A percentile compares a stretch with the other conserved stretches of the same genome.
Evolutionary conservation across 169 alveolate species (phyloP).

Genomic region (Plasmodium gonderi): DNA sequence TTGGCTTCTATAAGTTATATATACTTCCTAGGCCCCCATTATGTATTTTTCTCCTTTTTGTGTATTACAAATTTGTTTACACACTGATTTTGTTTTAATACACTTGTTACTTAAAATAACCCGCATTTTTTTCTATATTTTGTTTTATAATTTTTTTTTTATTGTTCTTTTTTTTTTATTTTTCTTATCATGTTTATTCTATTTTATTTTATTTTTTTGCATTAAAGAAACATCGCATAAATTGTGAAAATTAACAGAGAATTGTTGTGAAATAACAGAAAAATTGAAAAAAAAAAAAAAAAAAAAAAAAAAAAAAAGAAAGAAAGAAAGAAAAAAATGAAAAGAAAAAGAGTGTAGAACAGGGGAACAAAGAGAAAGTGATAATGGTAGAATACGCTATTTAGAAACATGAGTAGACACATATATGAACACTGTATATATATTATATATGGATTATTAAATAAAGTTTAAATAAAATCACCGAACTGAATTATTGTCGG

Average conservation of each 20-base stretch:
- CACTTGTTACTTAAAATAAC: not conserved
- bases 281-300: not conserved
- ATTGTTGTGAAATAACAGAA: not conserved
- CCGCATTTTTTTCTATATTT: not conserved
- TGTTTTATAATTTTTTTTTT: not conserved
- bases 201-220: conserved; percentile 1
- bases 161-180: not conserved
- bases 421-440: not conserved
- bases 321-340: not conserved
- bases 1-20: no score
- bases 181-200: not conserved
- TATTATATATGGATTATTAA: not conserved
- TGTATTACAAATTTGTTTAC: conserved; percentile 11
- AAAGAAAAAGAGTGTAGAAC: not conserved
- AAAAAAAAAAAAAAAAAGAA: not conserved
- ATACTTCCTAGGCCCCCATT: no score
- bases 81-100: conserved; percentile 48
- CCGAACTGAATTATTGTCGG: no score
- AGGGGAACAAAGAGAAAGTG: not conserved
- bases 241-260: not conserved
- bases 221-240: not conserved
- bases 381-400: not conserved
- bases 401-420: not conserved
- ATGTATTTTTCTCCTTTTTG: not conserved
- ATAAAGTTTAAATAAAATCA: no score